phyloP scores from a whole-genome alignment of 2,329 filamentous ascomycete genomes.

The Trichoderma pleuroti region DNA sequence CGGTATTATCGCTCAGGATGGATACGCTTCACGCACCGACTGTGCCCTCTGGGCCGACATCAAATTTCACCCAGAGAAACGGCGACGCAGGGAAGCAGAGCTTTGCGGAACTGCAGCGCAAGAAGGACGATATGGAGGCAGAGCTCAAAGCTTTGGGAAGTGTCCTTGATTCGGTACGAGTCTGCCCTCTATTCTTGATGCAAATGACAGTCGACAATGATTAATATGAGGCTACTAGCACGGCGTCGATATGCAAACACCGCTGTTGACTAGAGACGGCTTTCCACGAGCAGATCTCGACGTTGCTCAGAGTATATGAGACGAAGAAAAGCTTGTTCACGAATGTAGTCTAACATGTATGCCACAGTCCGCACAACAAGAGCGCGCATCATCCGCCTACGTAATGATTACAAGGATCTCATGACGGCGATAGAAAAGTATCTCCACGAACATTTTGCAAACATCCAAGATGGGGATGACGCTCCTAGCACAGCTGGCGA shows the following conservation, averaged over 20 bases:
- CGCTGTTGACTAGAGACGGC: constrained; percentile 81
- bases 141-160: constrained; percentile 81
- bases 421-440: constrained; percentile 81
- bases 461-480: constrained; percentile 51
- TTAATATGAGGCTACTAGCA: constrained; percentile 58
- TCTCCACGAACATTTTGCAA: constrained; percentile 89
- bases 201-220: neutral
- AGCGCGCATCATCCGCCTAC: constrained; percentile 80
- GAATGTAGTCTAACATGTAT: neutral
- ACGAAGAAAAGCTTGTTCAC: neutral
- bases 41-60: constrained; percentile 70
- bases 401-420: constrained; percentile 89
- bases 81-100: constrained; percentile 63
- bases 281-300: constrained; percentile 93
- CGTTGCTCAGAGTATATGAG: constrained; percentile 79
- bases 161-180: constrained; percentile 79
- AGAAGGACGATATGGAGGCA: constrained; percentile 80
- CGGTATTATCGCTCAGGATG: constrained; percentile 37
- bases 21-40: constrained; percentile 57
- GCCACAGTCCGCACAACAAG: constrained; percentile 84
- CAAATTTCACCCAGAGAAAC: constrained; percentile 52
- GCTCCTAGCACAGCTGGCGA: constrained; percentile 20
- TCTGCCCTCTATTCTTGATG: neutral
- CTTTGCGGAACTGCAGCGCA: constrained; percentile 73
- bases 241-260: constrained; percentile 87